Evolutionary conservation across 2,329 filamentous ascomycete species (phyloP), one percentile per base, ranked within the genome.

Genomic region (Graphilbum ipis-grandicollis): DNA sequence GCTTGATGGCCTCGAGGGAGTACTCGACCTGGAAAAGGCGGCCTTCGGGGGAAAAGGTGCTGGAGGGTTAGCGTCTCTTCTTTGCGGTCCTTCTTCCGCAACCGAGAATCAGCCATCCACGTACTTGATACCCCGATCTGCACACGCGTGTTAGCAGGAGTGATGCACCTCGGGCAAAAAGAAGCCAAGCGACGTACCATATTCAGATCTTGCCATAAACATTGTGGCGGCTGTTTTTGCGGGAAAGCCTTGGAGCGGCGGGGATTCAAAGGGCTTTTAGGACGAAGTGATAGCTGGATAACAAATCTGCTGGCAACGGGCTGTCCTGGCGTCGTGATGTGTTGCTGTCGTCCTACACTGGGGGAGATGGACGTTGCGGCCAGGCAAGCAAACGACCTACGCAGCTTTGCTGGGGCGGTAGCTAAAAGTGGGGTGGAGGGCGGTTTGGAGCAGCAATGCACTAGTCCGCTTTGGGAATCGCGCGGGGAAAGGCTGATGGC

Each of bases 151-250:
- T 39, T 23, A 31, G 35, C 21, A n/a, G n/a, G n/a, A n/a, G n/a
- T n/a, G n/a, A n/a, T n/a, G n/a, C n/a, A n/a, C n/a, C n/a, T n/a
- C n/a, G n/a, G n/a, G n/a, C n/a, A n/a, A n/a, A n/a, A n/a, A n/a
- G n/a, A n/a, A n/a, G n/a, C n/a, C n/a, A n/a, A n/a, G n/a, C n/a
- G n/a, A 40, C 42, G 67, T 71, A 90, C 88, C 90, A 68, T 98
- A 98, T 88, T 98, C 90, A 58, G 88, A 96, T 67, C 90, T 83
- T 72, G 90, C 86, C 74, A 98, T 96, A 75, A 98, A 98, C 90
- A 93, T 93, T 52, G 66, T 84, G 71, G 56, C 64, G 61, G 59
- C 55, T 60, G 17, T 32, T 22, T 31, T 18, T 21, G 34, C 14
- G 21, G 9, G 26, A 8, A 13, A 13, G 29, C 42, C 42, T 15